Evolutionary conservation across 805 yeast species (phyloP).

Genomic region (Starmerella potacharoeniae): DNA sequence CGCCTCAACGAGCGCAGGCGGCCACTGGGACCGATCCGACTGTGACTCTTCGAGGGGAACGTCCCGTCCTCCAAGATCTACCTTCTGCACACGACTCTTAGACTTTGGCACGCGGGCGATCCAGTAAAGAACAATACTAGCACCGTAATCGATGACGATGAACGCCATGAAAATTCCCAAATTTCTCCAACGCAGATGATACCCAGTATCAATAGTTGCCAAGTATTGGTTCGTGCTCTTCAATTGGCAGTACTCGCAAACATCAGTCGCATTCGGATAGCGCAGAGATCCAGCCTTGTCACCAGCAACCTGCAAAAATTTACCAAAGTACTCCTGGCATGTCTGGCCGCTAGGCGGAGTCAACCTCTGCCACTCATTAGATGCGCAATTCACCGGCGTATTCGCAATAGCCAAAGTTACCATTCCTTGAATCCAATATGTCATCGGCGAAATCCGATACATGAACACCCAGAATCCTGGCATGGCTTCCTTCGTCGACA

Average conservation of each 20-base stretch:
- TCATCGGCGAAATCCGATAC: conserved; percentile 61
- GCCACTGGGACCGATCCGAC: conserved; percentile 11
- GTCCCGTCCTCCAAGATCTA: conserved; percentile 16
- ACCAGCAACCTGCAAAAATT: conserved; percentile 32
- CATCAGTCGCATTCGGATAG: conserved; percentile 38
- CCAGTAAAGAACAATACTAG: conserved; percentile 27
- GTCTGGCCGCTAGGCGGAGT: conserved; percentile 51
- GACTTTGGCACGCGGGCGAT: conserved; percentile 26
- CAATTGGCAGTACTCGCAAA: conserved; percentile 36
- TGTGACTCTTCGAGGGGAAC: conserved; percentile 18
- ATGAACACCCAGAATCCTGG: conserved; percentile 81
- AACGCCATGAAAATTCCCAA: conserved; percentile 51
- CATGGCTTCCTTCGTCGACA: conserved; percentile 45
- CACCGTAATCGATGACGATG: conserved; percentile 41
- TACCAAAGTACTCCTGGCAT: conserved; percentile 45
- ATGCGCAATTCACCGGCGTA: conserved; percentile 40
- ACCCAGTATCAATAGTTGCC: conserved; percentile 34
- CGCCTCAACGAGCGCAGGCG: conserved; percentile 8
- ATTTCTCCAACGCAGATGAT: conserved; percentile 50
- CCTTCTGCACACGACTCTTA: conserved; percentile 21
- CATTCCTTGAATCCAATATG: conserved; percentile 55
- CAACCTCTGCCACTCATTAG: conserved; percentile 39
- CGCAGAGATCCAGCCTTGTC: conserved; percentile 42
- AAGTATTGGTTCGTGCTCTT: conserved; percentile 36
- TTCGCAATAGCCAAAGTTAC: conserved; percentile 40